These are phyloP conservation scores for Purshia tridentata DNA, from an alignment of 306 rosid species.

Conservation along the genomic window DNA sequence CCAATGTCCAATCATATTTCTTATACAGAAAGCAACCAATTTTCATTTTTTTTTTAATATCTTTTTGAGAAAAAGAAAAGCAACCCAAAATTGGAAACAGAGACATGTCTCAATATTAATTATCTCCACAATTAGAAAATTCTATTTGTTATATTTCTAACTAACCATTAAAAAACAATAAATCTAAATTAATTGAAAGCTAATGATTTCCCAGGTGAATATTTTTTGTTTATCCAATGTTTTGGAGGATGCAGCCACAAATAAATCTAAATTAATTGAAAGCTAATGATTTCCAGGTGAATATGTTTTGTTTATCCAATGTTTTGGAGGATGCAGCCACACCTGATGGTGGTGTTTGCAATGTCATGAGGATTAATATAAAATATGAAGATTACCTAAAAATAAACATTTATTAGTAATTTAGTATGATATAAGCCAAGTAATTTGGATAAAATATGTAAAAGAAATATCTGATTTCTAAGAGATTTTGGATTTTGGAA, in stretches of 20 bases:
- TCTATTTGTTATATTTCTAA: too few species aligned
- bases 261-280: background rate
- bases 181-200: background rate
- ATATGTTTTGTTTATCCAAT: conserved; percentile 2
- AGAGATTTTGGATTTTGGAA: too few species aligned
- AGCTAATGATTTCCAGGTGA: background rate
- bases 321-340: conserved; percentile 15
- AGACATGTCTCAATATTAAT: too few species aligned
- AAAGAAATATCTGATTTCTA: too few species aligned
- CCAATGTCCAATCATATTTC: conserved; percentile 16
- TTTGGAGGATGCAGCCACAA: conserved; percentile 13
- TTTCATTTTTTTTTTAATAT: too few species aligned
- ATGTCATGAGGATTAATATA: background rate
- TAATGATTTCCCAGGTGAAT: background rate
- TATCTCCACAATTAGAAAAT: too few species aligned
- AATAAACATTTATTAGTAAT: too few species aligned
- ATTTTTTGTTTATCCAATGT: conserved; percentile 1
- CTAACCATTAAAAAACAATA: background rate
- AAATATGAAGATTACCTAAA: too few species aligned
- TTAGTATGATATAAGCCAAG: too few species aligned
- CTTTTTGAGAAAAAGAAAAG: too few species aligned
- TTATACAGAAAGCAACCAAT: conserved; percentile 8
- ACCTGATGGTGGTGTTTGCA: conserved; percentile 7
- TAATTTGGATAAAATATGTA: too few species aligned
- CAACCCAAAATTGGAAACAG: too few species aligned